Evolutionary conservation across 768 basidiomycete species (phyloP).

Genomic region (Pulveroboletus frians): DNA sequence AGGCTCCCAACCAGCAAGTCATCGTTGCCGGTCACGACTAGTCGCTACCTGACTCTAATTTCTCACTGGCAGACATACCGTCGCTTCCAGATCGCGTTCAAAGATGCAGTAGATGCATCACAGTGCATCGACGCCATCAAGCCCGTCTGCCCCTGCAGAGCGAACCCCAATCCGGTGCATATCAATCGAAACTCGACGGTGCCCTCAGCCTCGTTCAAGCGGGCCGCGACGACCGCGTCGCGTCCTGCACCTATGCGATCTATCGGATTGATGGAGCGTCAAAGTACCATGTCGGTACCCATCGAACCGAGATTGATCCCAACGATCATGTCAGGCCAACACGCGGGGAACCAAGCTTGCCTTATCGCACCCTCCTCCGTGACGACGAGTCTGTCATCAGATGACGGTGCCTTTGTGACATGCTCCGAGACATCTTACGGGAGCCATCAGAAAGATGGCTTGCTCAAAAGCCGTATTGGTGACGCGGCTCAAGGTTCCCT

Average conservation of each 20-base stretch:
- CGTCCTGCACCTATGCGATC: background rate
- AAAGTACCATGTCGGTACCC: background rate
- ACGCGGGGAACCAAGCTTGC: background rate
- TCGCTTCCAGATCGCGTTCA: slow-evolving; percentile 73
- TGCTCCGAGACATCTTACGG: slow-evolving; percentile 23
- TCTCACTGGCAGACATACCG: slow-evolving; percentile 50
- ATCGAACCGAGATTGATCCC: slow-evolving; percentile 1
- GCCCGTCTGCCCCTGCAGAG: slow-evolving; percentile 70
- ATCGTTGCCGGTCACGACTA: background rate
- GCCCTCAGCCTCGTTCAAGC: slow-evolving; percentile 12
- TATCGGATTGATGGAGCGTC: background rate
- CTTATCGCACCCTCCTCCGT: slow-evolving; percentile 5
- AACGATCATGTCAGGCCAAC: background rate
- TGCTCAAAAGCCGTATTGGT: slow-evolving; percentile 1
- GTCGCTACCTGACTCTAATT: slow-evolving; percentile 6
- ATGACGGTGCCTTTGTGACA: slow-evolving; percentile 25
- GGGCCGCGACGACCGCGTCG: slow-evolving; percentile 10
- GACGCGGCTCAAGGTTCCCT: slow-evolving; percentile 16
- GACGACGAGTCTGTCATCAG: slow-evolving; percentile 18
- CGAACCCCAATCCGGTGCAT: slow-evolving; percentile 37
- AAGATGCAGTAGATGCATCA: slow-evolving; percentile 40
- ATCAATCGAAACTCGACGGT: slow-evolving; percentile 17
- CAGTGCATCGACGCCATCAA: slow-evolving; percentile 61
- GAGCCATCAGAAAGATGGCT: background rate
- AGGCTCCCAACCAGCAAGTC: slow-evolving; percentile 30